phyloP scores from a whole-genome alignment of 768 basidiomycete species.

The Termitomyces sp. region DNA sequence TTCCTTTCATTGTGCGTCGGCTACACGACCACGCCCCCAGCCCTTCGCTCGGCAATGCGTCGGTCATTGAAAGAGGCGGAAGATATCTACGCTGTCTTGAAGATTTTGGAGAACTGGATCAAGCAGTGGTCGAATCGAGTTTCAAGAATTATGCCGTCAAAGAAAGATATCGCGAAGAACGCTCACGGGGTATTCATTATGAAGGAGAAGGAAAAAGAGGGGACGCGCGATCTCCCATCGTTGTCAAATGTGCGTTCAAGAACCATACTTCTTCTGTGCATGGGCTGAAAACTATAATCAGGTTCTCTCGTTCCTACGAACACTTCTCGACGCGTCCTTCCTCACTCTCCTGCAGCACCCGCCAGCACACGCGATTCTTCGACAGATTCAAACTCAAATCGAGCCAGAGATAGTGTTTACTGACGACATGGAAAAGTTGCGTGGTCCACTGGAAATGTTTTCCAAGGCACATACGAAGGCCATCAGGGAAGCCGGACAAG shows the following conservation, averaged over 20 bases:
- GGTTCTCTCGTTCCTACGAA: constrained; percentile 58
- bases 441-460: constrained; percentile 62
- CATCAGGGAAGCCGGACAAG: constrained; percentile 35
- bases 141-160: constrained; percentile 31
- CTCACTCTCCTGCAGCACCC: constrained; percentile 60
- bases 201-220: constrained; percentile 19
- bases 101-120: constrained; percentile 47
- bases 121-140: constrained; percentile 29
- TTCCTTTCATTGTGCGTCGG: constrained; percentile 32
- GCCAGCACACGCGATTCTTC: constrained; percentile 52
- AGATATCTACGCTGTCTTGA: constrained; percentile 41
- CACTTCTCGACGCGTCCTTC: constrained; percentile 68
- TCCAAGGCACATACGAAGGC: constrained; percentile 46
- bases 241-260: constrained; percentile 32
- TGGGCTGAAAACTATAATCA: constrained; percentile 18
- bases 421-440: constrained; percentile 48
- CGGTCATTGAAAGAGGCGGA: constrained; percentile 42
- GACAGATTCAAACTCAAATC: constrained; percentile 42
- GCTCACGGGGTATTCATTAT: constrained; percentile 35
- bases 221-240: constrained; percentile 31
- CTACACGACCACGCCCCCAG: constrained; percentile 32
- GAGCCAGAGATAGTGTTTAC: constrained; percentile 49
- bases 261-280: not conserved
- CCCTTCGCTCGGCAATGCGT: constrained; percentile 48
- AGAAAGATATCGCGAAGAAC: constrained; percentile 34